phyloP scores from a whole-genome alignment of 148 eudicot genomes.

The Persicaria maculosa region DNA sequence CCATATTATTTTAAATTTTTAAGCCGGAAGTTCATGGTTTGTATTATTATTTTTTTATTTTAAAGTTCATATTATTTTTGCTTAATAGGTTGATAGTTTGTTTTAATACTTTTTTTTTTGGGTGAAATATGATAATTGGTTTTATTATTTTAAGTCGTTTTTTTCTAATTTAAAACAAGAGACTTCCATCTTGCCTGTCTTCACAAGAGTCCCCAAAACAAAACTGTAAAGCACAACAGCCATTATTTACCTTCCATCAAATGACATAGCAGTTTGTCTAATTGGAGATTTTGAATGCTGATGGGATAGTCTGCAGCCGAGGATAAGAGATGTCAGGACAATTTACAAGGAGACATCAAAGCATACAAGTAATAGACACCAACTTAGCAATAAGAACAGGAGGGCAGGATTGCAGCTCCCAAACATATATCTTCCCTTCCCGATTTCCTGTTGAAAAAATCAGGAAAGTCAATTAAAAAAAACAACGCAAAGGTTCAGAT shows the following conservation, averaged over 20 bases:
- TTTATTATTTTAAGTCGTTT: not conserved
- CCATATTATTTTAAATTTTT: no score
- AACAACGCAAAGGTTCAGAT: not conserved
- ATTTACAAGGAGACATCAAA: not conserved
- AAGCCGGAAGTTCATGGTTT: no score
- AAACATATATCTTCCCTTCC: constrained; percentile 85
- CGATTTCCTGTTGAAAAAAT: constrained; percentile 58
- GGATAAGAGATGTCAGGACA: not conserved
- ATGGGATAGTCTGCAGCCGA: constrained; percentile 56
- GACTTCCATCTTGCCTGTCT: not conserved
- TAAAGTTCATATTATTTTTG: no score
- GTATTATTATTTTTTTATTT: no score
- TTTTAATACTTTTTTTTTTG: no score
- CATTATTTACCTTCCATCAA: constrained; percentile 77
- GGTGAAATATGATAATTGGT: not conserved
- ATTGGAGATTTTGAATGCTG: constrained; percentile 80
- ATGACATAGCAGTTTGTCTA: constrained; percentile 93
- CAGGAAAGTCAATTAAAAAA: not conserved
- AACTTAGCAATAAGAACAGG: constrained; percentile 88
- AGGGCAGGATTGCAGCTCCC: constrained; percentile 95
- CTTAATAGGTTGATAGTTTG: no score
- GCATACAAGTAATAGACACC: not conserved
- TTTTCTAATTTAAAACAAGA: not conserved
- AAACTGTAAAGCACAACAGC: not conserved
- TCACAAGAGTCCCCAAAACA: not conserved